Conservation (phyloP, 2,329 filamentous ascomycete genomes). For the Colletotrichum liriopes region DNA sequence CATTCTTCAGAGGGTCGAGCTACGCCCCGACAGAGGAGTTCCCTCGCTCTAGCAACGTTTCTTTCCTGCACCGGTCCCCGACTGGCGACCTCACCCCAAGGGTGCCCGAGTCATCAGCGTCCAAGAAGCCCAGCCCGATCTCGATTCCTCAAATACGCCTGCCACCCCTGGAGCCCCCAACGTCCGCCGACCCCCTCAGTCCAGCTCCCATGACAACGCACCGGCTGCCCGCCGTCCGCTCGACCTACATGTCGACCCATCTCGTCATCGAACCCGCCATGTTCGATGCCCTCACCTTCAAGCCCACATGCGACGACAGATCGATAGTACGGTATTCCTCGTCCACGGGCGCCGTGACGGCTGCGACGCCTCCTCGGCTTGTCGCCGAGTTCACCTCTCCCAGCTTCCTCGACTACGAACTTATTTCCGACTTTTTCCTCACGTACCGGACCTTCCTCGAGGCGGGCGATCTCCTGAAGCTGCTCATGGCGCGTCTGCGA, state of each 20-base stretch:
- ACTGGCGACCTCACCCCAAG: slow-evolving; percentile 51
- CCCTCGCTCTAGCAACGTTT: slow-evolving; percentile 72
- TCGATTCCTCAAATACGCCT: slow-evolving; percentile 55
- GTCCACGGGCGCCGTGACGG: slow-evolving; percentile 81
- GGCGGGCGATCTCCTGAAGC: slow-evolving; percentile 81
- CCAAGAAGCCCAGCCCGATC: slow-evolving; percentile 57
- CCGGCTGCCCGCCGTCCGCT: slow-evolving; percentile 58
- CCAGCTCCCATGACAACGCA: slow-evolving; percentile 51
- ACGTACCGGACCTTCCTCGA: slow-evolving; percentile 93
- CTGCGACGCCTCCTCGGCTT: slow-evolving; percentile 90
- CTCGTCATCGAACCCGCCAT: slow-evolving; percentile 79
- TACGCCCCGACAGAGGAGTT: slow-evolving; percentile 83
- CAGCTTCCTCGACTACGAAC: slow-evolving; percentile 94
- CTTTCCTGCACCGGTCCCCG: slow-evolving; percentile 60
- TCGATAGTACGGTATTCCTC: slow-evolving; percentile 87
- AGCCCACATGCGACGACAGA: slow-evolving; percentile 84
- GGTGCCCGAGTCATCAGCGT: slow-evolving; percentile 48
- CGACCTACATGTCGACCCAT: slow-evolving; percentile 65
- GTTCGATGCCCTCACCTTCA: slow-evolving; percentile 85
- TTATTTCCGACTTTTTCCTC: slow-evolving; percentile 97
- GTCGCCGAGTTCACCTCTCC: slow-evolving; percentile 98
- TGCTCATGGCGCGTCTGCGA: slow-evolving; percentile 86
- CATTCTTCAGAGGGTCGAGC: slow-evolving; percentile 85
- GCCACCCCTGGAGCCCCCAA: slow-evolving; percentile 42
- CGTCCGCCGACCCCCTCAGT: slow-evolving; percentile 43